Evolutionary conservation across 345 rosid genomes (phyloP), one percentile per base, ranked within the genome.

Genomic region (Chamaenerion angustifolium): DNA sequence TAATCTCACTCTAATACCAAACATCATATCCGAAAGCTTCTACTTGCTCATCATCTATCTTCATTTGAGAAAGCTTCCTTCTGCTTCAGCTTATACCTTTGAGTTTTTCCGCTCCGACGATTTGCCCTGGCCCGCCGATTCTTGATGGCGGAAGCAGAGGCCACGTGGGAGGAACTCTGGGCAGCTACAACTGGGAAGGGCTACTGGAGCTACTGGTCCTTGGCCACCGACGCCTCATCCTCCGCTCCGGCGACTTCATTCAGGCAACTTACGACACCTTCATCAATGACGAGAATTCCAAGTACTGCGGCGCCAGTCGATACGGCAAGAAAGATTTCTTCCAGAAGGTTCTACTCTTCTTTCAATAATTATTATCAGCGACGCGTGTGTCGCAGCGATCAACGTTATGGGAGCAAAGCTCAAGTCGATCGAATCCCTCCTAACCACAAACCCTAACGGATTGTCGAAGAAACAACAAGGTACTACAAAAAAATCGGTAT

Each of bases 201-300:
- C 82, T 89, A 54, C 79, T 83, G 10, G 73, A 75, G 65, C 95
- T 95, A 10, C 70, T 85, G 8, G 61, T 85, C n/a, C 72, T 71
- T 71, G 55, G 63, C 71, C 88, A 85, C 71, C 79, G 94, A 23
- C 54, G 66, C 7, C 84, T 81, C 62, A 65, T 89, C 60, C 76
- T 85, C 68, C 90, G 95, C 19, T 85, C 83, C 48, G 97, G 90
- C 42, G 90, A 85, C 78, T 79, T 89, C 70, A 75, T 85, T 55
- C 95, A 89, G 72, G 97, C 78, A 49, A 89, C 97, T 16, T 85
- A 89, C 43, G 97, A 89, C 59, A 64, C 94, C 66, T 89, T 89
- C 81, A 76, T 71, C 78, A 83, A 82, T 60, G 94, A 85, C 75
- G 56, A 67, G 11, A 74, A 76, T 79, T 85, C 95, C 69, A 81